Conservation (phyloP, 2,329 filamentous ascomycete genomes). For the Raffaelea ambrosiae region DNA sequence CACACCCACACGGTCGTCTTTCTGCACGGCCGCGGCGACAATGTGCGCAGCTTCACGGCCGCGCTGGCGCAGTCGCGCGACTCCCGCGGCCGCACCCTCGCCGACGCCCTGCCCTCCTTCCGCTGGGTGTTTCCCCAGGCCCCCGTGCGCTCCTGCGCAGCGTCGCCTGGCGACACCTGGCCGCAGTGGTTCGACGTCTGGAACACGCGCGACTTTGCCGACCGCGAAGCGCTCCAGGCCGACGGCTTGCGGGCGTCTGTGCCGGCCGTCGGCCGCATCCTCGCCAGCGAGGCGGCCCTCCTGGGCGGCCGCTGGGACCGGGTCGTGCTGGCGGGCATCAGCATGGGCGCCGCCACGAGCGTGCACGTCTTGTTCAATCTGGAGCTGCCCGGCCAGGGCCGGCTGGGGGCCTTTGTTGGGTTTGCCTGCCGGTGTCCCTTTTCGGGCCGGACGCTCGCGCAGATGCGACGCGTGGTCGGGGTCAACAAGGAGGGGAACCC, state of each 20-base stretch:
- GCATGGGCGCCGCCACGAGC: conserved; percentile 30
- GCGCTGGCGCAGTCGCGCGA: conserved; percentile 22
- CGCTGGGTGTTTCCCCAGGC: conserved; percentile 42
- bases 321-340: conserved; percentile 36
- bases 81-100: conserved; percentile 22
- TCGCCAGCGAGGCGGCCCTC: conserved; percentile 20
- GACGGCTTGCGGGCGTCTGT: conserved; percentile 30
- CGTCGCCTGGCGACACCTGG: conserved; percentile 17
- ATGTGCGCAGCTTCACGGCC: conserved; percentile 19
- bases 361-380: conserved; percentile 3
- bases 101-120: conserved; percentile 32
- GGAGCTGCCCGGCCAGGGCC: conserved; percentile 3
- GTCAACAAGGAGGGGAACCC: not conserved
- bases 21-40: conserved; percentile 34
- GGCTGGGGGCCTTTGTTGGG: conserved; percentile 24
- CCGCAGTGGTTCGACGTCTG: conserved; percentile 36
- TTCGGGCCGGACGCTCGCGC: conserved; percentile 18
- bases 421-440: conserved; percentile 29
- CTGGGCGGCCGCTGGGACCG: conserved; percentile 13
- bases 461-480: conserved; percentile 23
- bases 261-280: conserved; percentile 19
- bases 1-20: conserved; percentile 35
- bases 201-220: conserved; percentile 26
- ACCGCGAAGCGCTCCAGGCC: conserved; percentile 33
- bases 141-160: conserved; percentile 17